Conservation (phyloP, 768 basidiomycete genomes). For the Suillus americanus region DNA sequence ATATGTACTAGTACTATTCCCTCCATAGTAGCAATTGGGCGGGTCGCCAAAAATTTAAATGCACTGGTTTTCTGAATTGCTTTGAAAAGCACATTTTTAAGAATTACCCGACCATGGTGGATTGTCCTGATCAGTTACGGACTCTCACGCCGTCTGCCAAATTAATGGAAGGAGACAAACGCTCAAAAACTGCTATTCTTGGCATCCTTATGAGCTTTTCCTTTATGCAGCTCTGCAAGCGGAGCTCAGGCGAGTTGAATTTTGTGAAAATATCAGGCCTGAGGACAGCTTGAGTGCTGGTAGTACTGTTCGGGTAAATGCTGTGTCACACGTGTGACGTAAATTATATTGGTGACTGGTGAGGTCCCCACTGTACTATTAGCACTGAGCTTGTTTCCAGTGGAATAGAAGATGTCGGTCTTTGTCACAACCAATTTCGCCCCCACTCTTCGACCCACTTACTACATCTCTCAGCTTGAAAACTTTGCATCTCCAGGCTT, state of each 20-base stretch:
- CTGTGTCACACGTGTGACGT: not conserved
- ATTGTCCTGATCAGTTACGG: not conserved
- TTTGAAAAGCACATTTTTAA: not conserved
- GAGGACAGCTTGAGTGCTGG: not conserved
- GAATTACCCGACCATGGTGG: no score
- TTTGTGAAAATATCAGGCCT: not conserved
- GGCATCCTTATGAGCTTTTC: not conserved
- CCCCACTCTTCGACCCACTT: not conserved
- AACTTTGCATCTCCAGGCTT: not conserved
- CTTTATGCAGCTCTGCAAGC: not conserved
- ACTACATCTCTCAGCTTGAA: not conserved
- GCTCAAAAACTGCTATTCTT: not conserved
- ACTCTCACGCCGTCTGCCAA: not conserved
- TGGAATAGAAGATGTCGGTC: not conserved
- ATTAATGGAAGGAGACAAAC: not conserved
- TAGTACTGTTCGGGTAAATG: not conserved
- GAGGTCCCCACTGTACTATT: not conserved
- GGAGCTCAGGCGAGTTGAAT: not conserved
- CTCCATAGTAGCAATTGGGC: not conserved
- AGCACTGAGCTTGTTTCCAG: no score
- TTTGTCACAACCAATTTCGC: not conserved
- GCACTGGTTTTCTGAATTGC: not conserved
- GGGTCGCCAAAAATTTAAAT: not conserved
- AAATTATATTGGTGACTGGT: slow-evolving; percentile 2
- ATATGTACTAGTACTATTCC: not conserved